Base-by-base conservation (phyloP, 768 basidiomycete species). In the Serendipita indica region DNA sequence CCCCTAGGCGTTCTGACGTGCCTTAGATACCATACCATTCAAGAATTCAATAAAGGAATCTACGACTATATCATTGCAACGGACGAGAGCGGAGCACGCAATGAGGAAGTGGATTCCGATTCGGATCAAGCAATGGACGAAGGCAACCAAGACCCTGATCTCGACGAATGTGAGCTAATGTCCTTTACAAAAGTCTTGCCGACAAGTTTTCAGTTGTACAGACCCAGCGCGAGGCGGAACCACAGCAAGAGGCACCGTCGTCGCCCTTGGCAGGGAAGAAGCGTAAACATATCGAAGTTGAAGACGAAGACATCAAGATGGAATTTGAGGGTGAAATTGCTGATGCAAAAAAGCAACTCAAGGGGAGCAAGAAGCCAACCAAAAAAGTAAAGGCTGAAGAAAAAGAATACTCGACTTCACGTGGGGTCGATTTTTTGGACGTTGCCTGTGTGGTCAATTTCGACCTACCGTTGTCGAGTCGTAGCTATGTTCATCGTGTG, bases 51-150 rank as follows among this genome's bases (percentile, higher is more conserved):
- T 70, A 88, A 89, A 64, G 96, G 96, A 1, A 89, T 96, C 5
- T 98, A 97, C 65, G 92, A 99, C 68, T 97, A 98, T 69, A 91
- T 98, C 62, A 96, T 99, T 58, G 96, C 96, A 0, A 94, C 93
- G 7, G 94, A 98, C 67, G 96, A 98, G 71, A 82, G 81, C 60
- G 79, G 81, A 0, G 73, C 75, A 2, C 74, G 72, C 2, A 72
- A 73, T 1, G 79, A 78, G 59, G 72, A 72, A 14, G 22, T 54
- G 20, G 80, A 82, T 58, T 68, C 69, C n/a, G 76, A 74, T 7
- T 70, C 71, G 10, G 79, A 79, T 57, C 66, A 70, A 18, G 71
- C 68, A 16, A 69, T 70, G 35, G 63, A 63, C 41, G 57, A 60
- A 49, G 68, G 67, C 3, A 46, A 43, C 3, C 71, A 69, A 12